Evolutionary conservation across 495 filamentous ascomycete species (phyloP), one percentile per base, ranked within the genome.

Genomic region (Thermothielavioides terrestris): DNA sequence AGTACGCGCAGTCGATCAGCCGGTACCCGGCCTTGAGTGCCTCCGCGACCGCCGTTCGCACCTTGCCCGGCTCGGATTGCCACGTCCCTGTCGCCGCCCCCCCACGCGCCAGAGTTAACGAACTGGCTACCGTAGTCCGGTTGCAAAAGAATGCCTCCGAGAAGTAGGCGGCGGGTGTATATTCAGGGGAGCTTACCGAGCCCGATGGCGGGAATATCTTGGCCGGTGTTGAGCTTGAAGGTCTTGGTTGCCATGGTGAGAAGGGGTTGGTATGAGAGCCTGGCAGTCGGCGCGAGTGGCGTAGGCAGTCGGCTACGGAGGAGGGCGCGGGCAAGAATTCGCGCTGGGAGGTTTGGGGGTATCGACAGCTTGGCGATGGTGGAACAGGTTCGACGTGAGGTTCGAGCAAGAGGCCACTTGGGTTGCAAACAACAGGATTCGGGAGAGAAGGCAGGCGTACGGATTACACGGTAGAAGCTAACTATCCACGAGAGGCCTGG

Each of bases 161-260:
- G 18, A 23, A 44, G 38, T 15, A 50, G 39, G 49, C 36, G 22
- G 20, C 12, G 18, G 21, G 21, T 6, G 36, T 31, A n/a, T n/a
- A n/a, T n/a, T n/a, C n/a, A 27, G 28, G 23, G 26, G 11, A 49
- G 79, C 56, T 44, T 79, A 74, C 84, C 84, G 9, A 90, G 71
- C 4, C 85, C 87, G 12, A 90, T 56, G 23, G 86, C 83, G 25
- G 87, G 87, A 60, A 92, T 89, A 51, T 78, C 70, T 31, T 77
- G 74, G 49, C 85, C 86, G 28, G 77, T 89, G 72, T 90, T 92
- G 57, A 92, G 79, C 59, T 81, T 83, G 68, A 83, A 83, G 18
- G 64, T 63, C 28, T 71, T 70, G 51, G 62, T 64, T 46, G 74
- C 64, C 75, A 79, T 79, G 28, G 36, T 69, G 36, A 26, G 17